Base-by-base conservation (phyloP, 805 yeast genomes). In the Myxozyma mucilagina region DNA sequence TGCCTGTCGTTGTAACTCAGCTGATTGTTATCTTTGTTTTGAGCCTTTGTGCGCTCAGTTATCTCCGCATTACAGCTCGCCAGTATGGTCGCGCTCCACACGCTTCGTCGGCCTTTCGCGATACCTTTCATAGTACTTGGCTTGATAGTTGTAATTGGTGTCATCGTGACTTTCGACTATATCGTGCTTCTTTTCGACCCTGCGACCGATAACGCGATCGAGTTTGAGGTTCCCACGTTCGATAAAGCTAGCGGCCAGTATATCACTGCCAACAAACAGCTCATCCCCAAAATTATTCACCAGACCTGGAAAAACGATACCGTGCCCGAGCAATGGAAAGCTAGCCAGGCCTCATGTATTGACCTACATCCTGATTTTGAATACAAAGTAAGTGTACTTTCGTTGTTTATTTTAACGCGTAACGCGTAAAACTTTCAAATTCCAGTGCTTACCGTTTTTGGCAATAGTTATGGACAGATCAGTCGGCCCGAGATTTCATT, bases 241-340 rank as follows among this genome's bases (percentile, higher is more conserved):
- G 59, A 60, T 44, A 44, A 56, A 35, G 60, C 20, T 18, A 49
- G 61, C 39, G 53, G 51, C 31, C 42, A 29, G 35, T 50, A 52
- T 47, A 14, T 45, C 20, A 56, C 57, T 34, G 34, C 43, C 8
- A 41, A 42, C 18, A 59, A 85, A 9, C 80, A 80, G 61, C 72
- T 87, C 42, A 90, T 91, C 49, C 97, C 97, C 42, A 89, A 87
- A 70, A 90, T 91, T 72, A 90, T 92, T 57, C 97, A 92, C 72
- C 97, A 92, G 74, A 92, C 97, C 13, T 92, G 92, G 75, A 91
- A 89, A 72, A 87, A 89, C 20, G 80, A 77, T 13, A 81, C 85
- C 20, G 83, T 91, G 14, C 97, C 97, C 2, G 91, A 85, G 53
- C 78, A 81, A 51, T 92, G 97, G 97, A 78, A 77, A 62, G 82